These are phyloP conservation scores for Aquilaria sinensis DNA, from an alignment of 345 rosid genomes.

Conservation along the genomic window DNA sequence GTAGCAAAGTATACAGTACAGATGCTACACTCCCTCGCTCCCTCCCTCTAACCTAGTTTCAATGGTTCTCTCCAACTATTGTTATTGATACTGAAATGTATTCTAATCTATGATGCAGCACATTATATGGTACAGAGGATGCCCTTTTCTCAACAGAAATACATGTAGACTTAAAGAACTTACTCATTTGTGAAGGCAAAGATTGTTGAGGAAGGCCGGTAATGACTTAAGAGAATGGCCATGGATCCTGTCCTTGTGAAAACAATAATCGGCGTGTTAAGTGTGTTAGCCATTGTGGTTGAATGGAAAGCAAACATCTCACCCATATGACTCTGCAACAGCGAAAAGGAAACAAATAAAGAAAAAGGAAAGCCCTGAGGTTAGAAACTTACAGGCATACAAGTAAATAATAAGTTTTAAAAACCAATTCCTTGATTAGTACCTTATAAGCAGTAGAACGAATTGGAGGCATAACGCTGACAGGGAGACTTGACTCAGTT, in stretches of 20 bases:
- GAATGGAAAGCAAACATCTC: constrained; percentile 97
- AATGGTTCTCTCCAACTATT: no score
- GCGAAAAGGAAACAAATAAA: no score
- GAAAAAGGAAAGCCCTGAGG: constrained; percentile 18
- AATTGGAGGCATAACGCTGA: constrained; percentile 43
- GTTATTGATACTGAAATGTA: no score
- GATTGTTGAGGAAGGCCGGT: constrained; percentile 75
- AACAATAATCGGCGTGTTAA: constrained; percentile 68
- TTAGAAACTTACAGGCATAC: constrained; percentile 11
- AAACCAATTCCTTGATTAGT: neutral
- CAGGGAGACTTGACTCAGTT: constrained; percentile 79
- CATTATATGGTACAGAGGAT: neutral
- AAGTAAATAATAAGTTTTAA: neutral
- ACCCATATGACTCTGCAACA: constrained; percentile 79
- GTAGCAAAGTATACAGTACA: no score
- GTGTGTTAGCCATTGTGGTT: constrained; percentile 89
- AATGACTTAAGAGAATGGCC: constrained; percentile 83
- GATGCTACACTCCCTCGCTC: no score
- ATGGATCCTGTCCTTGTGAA: constrained; percentile 96
- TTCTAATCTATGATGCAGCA: neutral
- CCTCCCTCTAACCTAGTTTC: no score
- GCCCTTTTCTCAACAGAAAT: neutral
- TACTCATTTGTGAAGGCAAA: constrained; percentile 95
- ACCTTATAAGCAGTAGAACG: constrained; percentile 54
- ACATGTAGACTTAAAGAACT: constrained; percentile 20